Evolutionary conservation across 345 rosid genomes (phyloP).

Genomic region (Theobroma cacao): DNA sequence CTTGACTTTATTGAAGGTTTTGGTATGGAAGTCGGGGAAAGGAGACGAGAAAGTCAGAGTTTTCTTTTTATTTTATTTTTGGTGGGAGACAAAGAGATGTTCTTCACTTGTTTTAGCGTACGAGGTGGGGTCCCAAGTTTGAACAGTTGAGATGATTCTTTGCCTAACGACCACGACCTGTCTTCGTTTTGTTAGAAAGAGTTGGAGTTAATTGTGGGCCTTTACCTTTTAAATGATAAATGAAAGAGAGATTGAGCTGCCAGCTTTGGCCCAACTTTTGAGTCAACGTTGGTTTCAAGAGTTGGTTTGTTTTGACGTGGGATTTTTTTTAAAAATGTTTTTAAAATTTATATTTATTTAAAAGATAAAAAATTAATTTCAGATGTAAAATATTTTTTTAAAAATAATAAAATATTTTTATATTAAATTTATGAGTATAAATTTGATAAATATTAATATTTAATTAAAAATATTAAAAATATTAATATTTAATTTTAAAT

Average conservation of each 20-base stretch:
- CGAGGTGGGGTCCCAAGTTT: not conserved
- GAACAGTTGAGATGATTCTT: not conserved
- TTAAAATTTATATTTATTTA: too few relatives aligned
- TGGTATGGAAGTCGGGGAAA: not conserved
- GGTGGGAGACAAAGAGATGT: not conserved
- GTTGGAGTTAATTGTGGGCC: not conserved
- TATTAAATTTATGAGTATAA: too few relatives aligned
- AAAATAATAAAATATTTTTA: too few relatives aligned
- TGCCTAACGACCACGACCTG: not conserved
- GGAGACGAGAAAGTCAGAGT: not conserved
- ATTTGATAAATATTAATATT: too few relatives aligned
- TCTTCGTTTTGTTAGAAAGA: not conserved
- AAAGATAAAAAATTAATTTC: too few relatives aligned
- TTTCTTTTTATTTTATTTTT: not conserved
- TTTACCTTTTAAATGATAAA: too few relatives aligned
- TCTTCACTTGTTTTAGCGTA: not conserved
- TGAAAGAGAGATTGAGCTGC: not conserved
- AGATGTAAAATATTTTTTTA: too few relatives aligned
- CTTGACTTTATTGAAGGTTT: not conserved
- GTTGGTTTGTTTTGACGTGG: too few relatives aligned
- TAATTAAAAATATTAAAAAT: too few relatives aligned
- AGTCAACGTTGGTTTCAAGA: too few relatives aligned
- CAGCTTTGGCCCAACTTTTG: not conserved
- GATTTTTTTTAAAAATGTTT: too few relatives aligned
- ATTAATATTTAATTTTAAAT: too few relatives aligned